Base-by-base conservation (phyloP, 169 alveolate genomes). In the Eimeria nieschulzi region DNA sequence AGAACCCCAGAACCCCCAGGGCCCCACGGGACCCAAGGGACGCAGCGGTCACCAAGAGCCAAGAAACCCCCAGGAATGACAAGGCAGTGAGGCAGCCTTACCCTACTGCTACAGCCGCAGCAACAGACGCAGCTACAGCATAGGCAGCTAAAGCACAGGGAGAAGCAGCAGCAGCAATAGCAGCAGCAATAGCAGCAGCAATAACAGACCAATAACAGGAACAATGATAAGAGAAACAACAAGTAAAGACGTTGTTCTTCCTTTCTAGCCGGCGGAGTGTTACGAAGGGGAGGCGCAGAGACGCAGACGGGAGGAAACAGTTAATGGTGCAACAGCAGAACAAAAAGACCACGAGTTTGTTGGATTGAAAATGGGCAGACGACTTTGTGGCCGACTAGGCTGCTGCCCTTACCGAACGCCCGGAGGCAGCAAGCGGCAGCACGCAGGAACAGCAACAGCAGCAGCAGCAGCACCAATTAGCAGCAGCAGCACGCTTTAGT, bases 131-230 rank as follows among this genome's bases (percentile, higher is more conserved):
- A 33, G 46, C 3, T 33, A 33, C 46, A 33, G 6, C 46, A 33
- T 3, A 33, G 3, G 46, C 46, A 33, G 46, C 46, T 33, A 33
- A 0, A 33, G 46, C 46, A 33, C 46, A 33, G 46, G 46, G 46
- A 33, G 3, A 33, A 3, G 46, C 46, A 33, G 46, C 46, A 33
- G 6, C 46, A 33, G 46, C 46, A 33, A 33, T n/a, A n/a, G 12
- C 46, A 15, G 83, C 63, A 13, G 63, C 83, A 73, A 17, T 63
- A 63, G 83, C 83, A 51, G 83, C 83, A 51, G 64, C 83, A 73
- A 25, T 63, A 73, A 63, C 83, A 73, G 83, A 70, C 55, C 54
- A 70, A 17, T 17, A 59, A 17, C 66, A 0, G 66, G 21, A 59
- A 5, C 66, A 59, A 17, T 17, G 5, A 17, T 17, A 13, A 17